These are phyloP conservation scores for Colletotrichum siamense DNA, from an alignment of 2,329 filamentous ascomycete species.

Conservation along the genomic window DNA sequence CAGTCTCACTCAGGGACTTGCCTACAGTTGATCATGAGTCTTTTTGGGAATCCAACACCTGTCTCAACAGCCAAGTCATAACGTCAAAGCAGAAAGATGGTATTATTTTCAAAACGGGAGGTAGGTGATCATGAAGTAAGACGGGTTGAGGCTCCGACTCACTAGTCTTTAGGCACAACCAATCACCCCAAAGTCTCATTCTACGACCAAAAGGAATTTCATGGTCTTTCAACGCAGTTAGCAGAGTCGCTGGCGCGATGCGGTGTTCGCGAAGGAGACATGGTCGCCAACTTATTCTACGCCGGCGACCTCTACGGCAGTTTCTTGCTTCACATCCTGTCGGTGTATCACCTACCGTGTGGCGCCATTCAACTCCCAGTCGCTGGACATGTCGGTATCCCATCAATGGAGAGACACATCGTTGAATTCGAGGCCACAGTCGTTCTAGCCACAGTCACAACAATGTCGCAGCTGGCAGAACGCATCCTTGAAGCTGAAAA, in stretches of 20 bases:
- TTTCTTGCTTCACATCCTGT: conserved; percentile 14
- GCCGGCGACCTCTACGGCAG: conserved; percentile 17
- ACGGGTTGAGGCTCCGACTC: not conserved
- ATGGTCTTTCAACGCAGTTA: not conserved
- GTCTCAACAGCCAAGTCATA: conserved; percentile 6
- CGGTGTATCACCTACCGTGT: conserved; percentile 3
- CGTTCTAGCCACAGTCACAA: conserved; percentile 7
- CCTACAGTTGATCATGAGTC: conserved; percentile 4
- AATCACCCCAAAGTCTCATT: conserved; percentile 15
- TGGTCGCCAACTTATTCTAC: conserved; percentile 15
- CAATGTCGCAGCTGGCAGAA: conserved; percentile 7
- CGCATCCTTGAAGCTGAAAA: not conserved
- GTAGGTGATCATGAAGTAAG: not conserved
- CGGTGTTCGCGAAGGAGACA: not conserved
- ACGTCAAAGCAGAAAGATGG: conserved; percentile 14
- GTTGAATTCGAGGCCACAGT: conserved; percentile 10
- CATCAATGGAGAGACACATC: conserved; percentile 14
- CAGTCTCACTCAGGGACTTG: not conserved
- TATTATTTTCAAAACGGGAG: conserved; percentile 13
- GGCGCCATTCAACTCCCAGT: conserved; percentile 10
- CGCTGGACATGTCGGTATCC: not conserved
- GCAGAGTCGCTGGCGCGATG: conserved; percentile 7
- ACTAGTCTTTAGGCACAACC: not conserved
- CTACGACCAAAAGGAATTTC: conserved; percentile 2
- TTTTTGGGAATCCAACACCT: conserved; percentile 13